Conservation (phyloP, 2,329 filamentous ascomycete species). For the Xylaria sp. region DNA sequence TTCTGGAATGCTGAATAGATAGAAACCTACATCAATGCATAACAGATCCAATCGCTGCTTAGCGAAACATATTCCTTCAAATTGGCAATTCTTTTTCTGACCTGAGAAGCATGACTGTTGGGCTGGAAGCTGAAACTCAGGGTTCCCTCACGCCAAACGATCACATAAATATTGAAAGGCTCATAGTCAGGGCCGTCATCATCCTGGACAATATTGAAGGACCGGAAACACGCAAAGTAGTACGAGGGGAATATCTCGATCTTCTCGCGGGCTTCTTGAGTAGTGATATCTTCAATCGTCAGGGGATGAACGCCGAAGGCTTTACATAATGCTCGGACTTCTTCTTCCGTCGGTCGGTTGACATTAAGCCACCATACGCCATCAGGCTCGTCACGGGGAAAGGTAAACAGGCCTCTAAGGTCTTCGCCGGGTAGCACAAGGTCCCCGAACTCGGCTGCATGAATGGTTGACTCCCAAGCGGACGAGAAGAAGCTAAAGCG, state of each 20-base stretch:
- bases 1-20: neutral
- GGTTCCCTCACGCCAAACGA: slow-evolving; percentile 95
- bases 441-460: slow-evolving; percentile 88
- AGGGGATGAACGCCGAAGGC: slow-evolving; percentile 96
- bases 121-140: slow-evolving; percentile 93
- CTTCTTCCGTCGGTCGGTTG: slow-evolving; percentile 87
- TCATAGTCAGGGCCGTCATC: slow-evolving; percentile 86
- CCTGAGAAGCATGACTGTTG: slow-evolving; percentile 87
- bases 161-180: slow-evolving; percentile 95
- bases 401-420: slow-evolving; percentile 84
- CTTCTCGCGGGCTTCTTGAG: slow-evolving; percentile 96
- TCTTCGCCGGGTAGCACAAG: slow-evolving; percentile 90
- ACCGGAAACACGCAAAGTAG: slow-evolving; percentile 98
- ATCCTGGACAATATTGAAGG: slow-evolving; percentile 83
- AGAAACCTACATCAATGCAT: slow-evolving; percentile 85
- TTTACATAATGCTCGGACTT: slow-evolving; percentile 87
- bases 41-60: slow-evolving; percentile 98
- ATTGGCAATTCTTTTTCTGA: slow-evolving; percentile 89
- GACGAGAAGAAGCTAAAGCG: slow-evolving; percentile 98
- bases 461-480: slow-evolving; percentile 91
- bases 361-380: slow-evolving; percentile 99
- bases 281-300: slow-evolving; percentile 95
- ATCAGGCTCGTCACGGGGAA: slow-evolving; percentile 70
- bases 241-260: slow-evolving; percentile 98
- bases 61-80: slow-evolving; percentile 95